Evolutionary conservation across 345 rosid species (phyloP), one percentile per base, ranked within the genome.

Genomic region (Dovyalis caffra): DNA sequence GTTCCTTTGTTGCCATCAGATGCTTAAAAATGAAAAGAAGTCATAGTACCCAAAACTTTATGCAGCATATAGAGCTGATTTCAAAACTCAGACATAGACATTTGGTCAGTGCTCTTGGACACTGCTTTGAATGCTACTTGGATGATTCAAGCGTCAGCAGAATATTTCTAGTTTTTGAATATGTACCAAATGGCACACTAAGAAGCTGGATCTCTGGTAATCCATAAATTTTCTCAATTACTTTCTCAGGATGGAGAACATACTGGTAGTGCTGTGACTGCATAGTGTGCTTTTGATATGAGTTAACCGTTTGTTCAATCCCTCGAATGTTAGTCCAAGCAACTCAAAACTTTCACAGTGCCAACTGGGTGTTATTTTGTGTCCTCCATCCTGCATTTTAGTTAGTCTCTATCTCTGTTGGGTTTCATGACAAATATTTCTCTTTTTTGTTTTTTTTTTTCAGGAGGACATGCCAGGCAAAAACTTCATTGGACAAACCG

Each of bases 131-230:
- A 63, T 93, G 92, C 83, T 93, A 95, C 87, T 86, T 92, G 77
- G 97, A 93, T 75, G 97, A 95, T 82, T 91, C 98, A 35, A 91
- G 91, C 28, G 95, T 95, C 82, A 93, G 97, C 86, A 91, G 97
- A 88, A 86, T 90, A 79, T 95, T 95, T 77, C 88, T 90, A 18
- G 82, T 93, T 38, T 93, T 95, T 12, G 98, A 95, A 85, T 89
- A 90, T 61, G 96, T 93, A 69, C 93, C 91, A 61, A 93, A 91
- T 74, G 98, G 97, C 72, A 90, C 85, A 12, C 84, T 95, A 70
- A 88, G 97, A 78, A 87, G 87, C 86, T 91, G 99, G 97, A 83
- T 91, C 65, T 88, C 97, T 18, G 97, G 99, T 95, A 88, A 78
- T 74, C 34, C 64, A 61, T 4, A 16, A 74, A 78, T 70, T 33